Conservation (phyloP, 371 early-diverging fungal genomes). For the Blastocladiella emersonii region DNA sequence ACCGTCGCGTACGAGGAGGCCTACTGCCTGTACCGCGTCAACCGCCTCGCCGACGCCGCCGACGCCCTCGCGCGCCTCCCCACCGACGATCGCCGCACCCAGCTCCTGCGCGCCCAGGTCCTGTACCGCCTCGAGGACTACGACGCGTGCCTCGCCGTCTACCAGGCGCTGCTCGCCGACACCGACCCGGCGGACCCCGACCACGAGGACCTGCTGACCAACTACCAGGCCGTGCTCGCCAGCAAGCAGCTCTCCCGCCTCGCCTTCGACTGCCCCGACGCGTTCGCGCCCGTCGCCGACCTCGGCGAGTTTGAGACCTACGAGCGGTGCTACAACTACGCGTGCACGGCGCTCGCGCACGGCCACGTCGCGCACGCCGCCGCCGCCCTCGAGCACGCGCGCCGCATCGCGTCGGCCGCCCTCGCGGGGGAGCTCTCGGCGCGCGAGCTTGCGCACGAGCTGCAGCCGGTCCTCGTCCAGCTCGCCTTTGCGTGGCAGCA, state of each 20-base stretch:
- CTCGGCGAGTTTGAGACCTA: conserved; percentile 32
- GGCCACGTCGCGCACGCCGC: conserved; percentile 20
- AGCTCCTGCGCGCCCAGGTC: conserved; percentile 53
- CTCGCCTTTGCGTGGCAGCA: conserved; percentile 57
- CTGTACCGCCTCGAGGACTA: conserved; percentile 30
- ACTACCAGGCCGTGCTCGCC: conserved; percentile 50
- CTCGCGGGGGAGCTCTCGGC: too few species aligned
- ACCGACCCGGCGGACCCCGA: conserved; percentile 18
- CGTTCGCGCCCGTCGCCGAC: conserved; percentile 18
- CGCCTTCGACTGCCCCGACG: not conserved
- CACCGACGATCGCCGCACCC: conserved; percentile 20
- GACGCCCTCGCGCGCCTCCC: conserved; percentile 26
- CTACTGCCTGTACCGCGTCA: conserved; percentile 57
- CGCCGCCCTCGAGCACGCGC: conserved; percentile 10
- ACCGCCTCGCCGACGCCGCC: conserved; percentile 40
- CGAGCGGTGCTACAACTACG: conserved; percentile 55
- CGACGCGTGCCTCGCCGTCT: conserved; percentile 13
- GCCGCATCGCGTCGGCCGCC: conserved; percentile 26
- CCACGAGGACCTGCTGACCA: conserved; percentile 33
- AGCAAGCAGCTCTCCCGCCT: conserved; percentile 34
- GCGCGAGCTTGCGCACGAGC: conserved; percentile 47
- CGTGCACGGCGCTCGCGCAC: conserved; percentile 40
- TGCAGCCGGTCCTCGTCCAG: conserved; percentile 51
- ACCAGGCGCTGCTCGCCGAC: conserved; percentile 9
- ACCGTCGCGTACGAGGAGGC: conserved; percentile 38